These are phyloP conservation scores for Patellifolia procumbens DNA, from an alignment of 179 eudicot genomes.

Conservation along the genomic window DNA sequence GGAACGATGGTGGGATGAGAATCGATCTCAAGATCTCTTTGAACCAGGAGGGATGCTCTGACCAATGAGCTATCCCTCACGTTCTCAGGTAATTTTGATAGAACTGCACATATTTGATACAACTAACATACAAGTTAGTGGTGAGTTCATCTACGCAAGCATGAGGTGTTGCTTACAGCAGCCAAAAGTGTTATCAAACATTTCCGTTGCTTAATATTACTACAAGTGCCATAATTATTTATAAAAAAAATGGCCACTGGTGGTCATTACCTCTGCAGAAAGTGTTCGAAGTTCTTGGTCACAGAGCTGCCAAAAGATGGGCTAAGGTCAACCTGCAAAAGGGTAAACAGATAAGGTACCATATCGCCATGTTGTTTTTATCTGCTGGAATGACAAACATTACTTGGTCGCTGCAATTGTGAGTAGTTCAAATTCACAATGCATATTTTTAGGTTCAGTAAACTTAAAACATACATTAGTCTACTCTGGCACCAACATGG, in stretches of 20 bases:
- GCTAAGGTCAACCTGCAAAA: constrained; percentile 92
- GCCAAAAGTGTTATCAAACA: neutral
- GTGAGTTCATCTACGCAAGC: neutral
- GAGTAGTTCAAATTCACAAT: neutral
- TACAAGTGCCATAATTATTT: neutral
- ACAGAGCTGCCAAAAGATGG: constrained; percentile 93
- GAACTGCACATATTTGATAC: neutral
- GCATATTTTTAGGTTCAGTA: neutral
- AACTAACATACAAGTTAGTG: neutral
- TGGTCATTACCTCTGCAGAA: constrained; percentile 85
- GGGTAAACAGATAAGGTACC: constrained; percentile 9
- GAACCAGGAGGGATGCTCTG: too few relatives aligned
- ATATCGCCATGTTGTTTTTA: neutral
- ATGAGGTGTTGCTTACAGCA: neutral
- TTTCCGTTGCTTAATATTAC: neutral
- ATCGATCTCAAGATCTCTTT: too few relatives aligned
- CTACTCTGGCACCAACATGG: too few relatives aligned
- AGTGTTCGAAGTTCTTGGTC: constrained; percentile 96
- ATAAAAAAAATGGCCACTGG: neutral
- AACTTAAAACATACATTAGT: neutral
- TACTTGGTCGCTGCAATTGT: neutral
- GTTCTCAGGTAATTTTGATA: too few relatives aligned
- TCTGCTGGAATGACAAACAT: neutral
- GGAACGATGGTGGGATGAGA: too few relatives aligned
- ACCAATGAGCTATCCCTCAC: too few relatives aligned